Evolutionary conservation across 2,329 filamentous ascomycete species (phyloP).

Genomic region (Claviceps citrina): DNA sequence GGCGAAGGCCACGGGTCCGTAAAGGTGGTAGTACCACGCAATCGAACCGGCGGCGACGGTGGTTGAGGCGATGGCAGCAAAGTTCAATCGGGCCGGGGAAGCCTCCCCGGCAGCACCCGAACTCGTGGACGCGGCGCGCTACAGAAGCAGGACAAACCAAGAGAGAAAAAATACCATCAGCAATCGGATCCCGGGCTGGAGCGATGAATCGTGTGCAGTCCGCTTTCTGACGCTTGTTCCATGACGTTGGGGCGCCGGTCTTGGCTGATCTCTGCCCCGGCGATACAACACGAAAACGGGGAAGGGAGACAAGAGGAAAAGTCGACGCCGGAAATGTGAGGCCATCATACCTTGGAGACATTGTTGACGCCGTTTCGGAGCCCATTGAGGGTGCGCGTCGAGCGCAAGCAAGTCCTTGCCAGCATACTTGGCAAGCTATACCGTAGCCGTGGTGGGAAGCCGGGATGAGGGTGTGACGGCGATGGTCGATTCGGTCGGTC

Average conservation of each 20-base stretch:
- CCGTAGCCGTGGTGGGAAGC: slow-evolving; percentile 22
- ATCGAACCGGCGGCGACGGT: slow-evolving; percentile 75
- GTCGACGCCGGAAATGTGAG: slow-evolving; percentile 14
- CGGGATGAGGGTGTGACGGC: slow-evolving; percentile 21
- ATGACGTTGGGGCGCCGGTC: slow-evolving; percentile 10
- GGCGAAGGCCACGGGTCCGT: slow-evolving; percentile 74
- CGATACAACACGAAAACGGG: slow-evolving; percentile 5
- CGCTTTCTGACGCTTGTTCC: slow-evolving; percentile 16
- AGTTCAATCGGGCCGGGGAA: slow-evolving; percentile 67
- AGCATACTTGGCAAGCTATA: slow-evolving; percentile 57
- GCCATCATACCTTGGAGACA: slow-evolving; percentile 53
- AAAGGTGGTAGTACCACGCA: slow-evolving; percentile 95
- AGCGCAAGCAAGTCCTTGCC: slow-evolving; percentile 80
- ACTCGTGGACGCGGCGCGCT: slow-evolving; percentile 59
- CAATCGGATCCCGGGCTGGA: slow-evolving; percentile 12
- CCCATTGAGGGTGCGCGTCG: slow-evolving; percentile 70
- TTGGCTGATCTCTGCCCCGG: slow-evolving; percentile 16
- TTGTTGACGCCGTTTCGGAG: slow-evolving; percentile 58
- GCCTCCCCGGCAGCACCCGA: slow-evolving; percentile 54
- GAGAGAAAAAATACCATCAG: slow-evolving; percentile 23
- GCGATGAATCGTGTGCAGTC: slow-evolving; percentile 7
- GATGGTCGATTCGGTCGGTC: slow-evolving; percentile 22
- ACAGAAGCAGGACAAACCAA: slow-evolving; percentile 3
- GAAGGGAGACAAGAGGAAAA: background rate
- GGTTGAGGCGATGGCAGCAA: slow-evolving; percentile 75